Percentiles rank a stretch among this genome's conserved stretches.
These are phyloP conservation scores for Capsicum baccatum DNA, from an alignment of 257 asterid genomes.

Conservation along the genomic window DNA sequence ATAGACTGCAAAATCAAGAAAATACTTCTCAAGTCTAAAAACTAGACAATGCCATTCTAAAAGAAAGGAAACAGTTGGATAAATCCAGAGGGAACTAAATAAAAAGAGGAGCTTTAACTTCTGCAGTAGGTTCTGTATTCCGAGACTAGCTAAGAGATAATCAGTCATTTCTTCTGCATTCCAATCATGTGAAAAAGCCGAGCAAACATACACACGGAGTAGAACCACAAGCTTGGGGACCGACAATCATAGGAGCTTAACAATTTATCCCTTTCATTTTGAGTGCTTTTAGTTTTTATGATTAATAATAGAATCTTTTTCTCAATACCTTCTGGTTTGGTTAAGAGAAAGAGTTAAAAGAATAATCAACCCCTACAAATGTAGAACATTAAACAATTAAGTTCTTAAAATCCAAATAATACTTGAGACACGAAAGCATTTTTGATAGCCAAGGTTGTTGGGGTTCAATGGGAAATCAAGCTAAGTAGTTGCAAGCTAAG, in stretches of 20 bases:
- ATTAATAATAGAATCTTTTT: background rate
- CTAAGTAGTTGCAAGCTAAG: too few species aligned
- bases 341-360: background rate
- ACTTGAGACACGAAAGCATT: background rate
- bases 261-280: background rate
- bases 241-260: background rate
- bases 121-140: background rate
- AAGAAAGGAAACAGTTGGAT: background rate
- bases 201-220: background rate
- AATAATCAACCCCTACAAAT: background rate
- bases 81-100: background rate
- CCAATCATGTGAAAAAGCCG: background rate
- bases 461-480: too few species aligned
- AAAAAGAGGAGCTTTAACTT: constrained; percentile 10
- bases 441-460: background rate
- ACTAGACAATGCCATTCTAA: background rate
- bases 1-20: background rate
- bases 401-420: background rate
- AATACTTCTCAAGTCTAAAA: background rate
- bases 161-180: background rate
- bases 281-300: background rate
- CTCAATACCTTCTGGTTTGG: background rate
- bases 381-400: background rate
- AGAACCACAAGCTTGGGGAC: background rate
- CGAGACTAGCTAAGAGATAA: background rate